phyloP scores from a whole-genome alignment of 1,139 yeast genomes.

The Yamadazyma friedrichii region DNA sequence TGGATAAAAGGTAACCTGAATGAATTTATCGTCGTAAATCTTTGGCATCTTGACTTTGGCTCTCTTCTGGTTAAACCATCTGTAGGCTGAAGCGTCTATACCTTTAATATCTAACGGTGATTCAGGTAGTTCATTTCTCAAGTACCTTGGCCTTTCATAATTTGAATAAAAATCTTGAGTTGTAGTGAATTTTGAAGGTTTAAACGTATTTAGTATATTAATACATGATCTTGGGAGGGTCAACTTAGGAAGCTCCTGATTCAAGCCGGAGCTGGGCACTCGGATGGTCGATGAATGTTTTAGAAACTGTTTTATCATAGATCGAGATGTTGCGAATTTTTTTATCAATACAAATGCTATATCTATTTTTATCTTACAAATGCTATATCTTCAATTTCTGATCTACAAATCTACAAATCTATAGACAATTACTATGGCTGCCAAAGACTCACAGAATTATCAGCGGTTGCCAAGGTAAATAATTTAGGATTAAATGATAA shows the following conservation, averaged over 20 bases:
- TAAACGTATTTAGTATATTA: constrained; percentile 1
- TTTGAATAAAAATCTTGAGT: constrained; percentile 8
- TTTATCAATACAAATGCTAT: background rate
- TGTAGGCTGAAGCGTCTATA: constrained; percentile 27
- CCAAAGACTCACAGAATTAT: constrained; percentile 49
- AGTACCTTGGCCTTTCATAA: constrained; percentile 12
- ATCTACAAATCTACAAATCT: no score
- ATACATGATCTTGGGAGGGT: no score
- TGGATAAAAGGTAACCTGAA: constrained; percentile 29
- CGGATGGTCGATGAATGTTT: constrained; percentile 7
- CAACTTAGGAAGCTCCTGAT: no score
- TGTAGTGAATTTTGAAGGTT: constrained; percentile 5
- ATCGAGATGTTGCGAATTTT: constrained; percentile 1
- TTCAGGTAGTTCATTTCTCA: constrained; percentile 21
- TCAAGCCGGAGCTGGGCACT: background rate
- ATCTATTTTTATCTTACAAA: no score
- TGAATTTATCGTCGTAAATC: constrained; percentile 20
- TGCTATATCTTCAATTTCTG: no score
- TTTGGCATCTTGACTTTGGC: constrained; percentile 20
- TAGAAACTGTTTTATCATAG: constrained; percentile 6
- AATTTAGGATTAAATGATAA: constrained; percentile 76
- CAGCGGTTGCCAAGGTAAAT: constrained; percentile 80
- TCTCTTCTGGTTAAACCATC: constrained; percentile 15
- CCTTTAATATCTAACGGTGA: constrained; percentile 38
- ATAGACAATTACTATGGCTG: constrained; percentile 21